Evolutionary conservation across 139 green algal genomes (phyloP).

Genomic region (Zygnema cylindricum): DNA sequence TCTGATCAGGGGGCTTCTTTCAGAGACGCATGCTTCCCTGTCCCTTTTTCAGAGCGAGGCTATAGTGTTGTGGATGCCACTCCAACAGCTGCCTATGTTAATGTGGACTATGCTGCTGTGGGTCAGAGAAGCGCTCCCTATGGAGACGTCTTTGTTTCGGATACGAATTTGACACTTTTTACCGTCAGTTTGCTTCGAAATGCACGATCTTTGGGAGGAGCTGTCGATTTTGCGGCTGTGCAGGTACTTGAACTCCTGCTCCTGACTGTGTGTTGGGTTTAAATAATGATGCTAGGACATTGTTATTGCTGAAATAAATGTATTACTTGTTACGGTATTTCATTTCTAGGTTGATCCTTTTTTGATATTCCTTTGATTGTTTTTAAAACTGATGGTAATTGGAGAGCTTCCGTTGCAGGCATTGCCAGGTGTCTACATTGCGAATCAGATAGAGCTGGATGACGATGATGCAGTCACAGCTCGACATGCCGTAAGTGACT

Average conservation of each 20-base stretch:
- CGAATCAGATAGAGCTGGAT: constrained; percentile 47
- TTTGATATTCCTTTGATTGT: no score
- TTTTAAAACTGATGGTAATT: constrained; percentile 1
- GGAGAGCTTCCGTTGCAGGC: constrained; percentile 63
- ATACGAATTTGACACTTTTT: constrained; percentile 79
- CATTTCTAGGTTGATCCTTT: no score
- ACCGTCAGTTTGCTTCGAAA: constrained; percentile 74
- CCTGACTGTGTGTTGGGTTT: no score
- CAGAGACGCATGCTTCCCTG: constrained; percentile 62
- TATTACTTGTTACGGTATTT: no score
- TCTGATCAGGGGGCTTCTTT: constrained; percentile 56
- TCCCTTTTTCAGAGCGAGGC: constrained; percentile 32
- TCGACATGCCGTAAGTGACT: constrained; percentile 4
- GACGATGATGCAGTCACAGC: neutral
- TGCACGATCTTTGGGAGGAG: constrained; percentile 59
- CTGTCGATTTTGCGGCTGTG: constrained; percentile 79
- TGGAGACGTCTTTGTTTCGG: constrained; percentile 74
- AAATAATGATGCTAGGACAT: no score
- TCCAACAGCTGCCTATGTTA: constrained; percentile 67
- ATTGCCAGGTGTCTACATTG: constrained; percentile 85
- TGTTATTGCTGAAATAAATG: no score
- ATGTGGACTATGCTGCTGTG: constrained; percentile 79
- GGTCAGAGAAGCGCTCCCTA: constrained; percentile 56
- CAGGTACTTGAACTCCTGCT: no score
- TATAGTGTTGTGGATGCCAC: constrained; percentile 75